Conservation (phyloP, 176 grass and related monocot species). For the Miscanthus lutarioriparius region DNA sequence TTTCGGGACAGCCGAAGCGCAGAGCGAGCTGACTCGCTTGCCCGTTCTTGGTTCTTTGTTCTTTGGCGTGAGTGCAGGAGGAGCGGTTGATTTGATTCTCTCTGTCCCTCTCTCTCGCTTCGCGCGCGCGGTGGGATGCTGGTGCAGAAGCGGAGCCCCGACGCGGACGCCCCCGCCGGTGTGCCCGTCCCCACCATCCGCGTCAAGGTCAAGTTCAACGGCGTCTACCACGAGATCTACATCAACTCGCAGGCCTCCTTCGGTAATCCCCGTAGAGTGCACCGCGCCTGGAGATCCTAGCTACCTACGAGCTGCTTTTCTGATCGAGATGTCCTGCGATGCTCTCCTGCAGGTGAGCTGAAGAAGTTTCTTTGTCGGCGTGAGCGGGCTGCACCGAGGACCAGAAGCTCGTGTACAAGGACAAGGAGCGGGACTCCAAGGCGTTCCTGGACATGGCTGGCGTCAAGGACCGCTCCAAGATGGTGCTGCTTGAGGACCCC, state of each 20-base stretch:
- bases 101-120: not conserved
- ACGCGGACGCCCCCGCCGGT: slow-evolving; percentile 45
- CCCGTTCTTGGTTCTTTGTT: not conserved
- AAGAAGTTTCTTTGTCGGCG: slow-evolving; percentile 79
- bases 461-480: slow-evolving; percentile 88
- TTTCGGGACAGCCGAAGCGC: not conserved
- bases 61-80: not conserved
- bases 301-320: not conserved
- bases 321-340: not conserved
- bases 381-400: slow-evolving; percentile 83
- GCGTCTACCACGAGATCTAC: slow-evolving; percentile 86
- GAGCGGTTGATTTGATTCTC: not conserved
- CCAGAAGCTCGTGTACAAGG: slow-evolving; percentile 88
- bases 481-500: slow-evolving; percentile 77
- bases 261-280: slow-evolving; percentile 43
- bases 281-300: not conserved
- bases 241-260: slow-evolving; percentile 87
- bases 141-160: slow-evolving; percentile 75
- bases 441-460: slow-evolving; percentile 77
- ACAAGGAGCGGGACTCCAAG: slow-evolving; percentile 83
- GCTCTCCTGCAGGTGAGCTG: slow-evolving; percentile 62
- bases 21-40: not conserved
- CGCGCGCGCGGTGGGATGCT: slow-evolving; percentile 61
- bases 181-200: slow-evolving; percentile 69
- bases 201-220: slow-evolving; percentile 90